Evolutionary conservation across 768 basidiomycete species (phyloP).

Genomic region (Grammothele lineata): DNA sequence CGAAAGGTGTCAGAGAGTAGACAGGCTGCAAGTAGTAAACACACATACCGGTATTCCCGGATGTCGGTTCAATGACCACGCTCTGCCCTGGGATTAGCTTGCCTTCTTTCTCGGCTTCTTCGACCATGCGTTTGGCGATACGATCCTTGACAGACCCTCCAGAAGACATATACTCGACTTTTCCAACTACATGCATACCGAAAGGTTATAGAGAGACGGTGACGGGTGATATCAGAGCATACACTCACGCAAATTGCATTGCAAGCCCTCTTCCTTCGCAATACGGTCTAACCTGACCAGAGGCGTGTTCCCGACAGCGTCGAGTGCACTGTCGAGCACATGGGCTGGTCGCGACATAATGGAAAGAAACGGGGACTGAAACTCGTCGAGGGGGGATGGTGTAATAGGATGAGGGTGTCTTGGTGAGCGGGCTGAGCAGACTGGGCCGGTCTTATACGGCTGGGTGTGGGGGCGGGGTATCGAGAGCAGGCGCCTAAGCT

Average conservation of each 20-base stretch:
- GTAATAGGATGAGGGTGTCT: not conserved
- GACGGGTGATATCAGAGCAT: too few relatives aligned
- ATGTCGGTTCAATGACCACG: constrained; percentile 93
- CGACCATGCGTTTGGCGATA: constrained; percentile 95
- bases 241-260: constrained; percentile 84
- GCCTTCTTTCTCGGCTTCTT: constrained; percentile 88
- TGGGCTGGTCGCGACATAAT: constrained; percentile 21
- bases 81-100: constrained; percentile 82
- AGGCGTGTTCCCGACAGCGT: constrained; percentile 88
- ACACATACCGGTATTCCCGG: constrained; percentile 84
- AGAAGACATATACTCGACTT: constrained; percentile 84
- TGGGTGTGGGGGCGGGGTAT: too few relatives aligned
- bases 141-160: constrained; percentile 96
- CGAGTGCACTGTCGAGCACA: constrained; percentile 76
- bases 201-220: not conserved
- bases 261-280: constrained; percentile 65
- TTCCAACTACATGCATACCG: constrained; percentile 55
- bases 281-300: constrained; percentile 83
- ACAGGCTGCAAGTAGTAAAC: not conserved
- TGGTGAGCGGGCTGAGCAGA: too few relatives aligned
- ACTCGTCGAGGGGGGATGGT: not conserved
- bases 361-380: not conserved
- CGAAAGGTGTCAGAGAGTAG: not conserved
- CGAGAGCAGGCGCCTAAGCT: too few relatives aligned
- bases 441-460: too few relatives aligned